Evolutionary conservation across 163 green algal genomes (phyloP).

Genomic region (Coccomyxa subellipsoidea): DNA sequence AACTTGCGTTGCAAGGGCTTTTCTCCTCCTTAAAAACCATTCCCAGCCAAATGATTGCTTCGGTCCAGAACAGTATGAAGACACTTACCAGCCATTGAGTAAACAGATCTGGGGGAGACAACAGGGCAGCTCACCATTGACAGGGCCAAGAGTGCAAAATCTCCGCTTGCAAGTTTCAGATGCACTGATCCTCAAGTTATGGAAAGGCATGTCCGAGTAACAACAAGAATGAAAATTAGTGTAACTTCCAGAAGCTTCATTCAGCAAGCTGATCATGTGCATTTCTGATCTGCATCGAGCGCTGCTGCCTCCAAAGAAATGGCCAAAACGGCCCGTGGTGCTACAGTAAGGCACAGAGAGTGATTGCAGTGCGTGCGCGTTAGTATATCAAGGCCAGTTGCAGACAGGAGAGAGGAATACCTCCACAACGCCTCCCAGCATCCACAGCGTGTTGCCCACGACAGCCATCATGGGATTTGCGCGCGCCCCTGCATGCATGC

Average conservation of each 20-base stretch:
- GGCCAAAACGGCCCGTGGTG: not conserved
- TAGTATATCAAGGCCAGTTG: no score
- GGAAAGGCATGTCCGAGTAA: no score
- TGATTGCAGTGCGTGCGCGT: no score
- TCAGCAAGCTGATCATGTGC: no score
- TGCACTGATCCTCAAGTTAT: no score
- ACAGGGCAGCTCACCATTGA: not conserved
- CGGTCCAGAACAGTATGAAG: not conserved
- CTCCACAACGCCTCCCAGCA: conserved; percentile 95
- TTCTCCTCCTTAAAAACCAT: no score
- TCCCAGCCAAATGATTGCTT: no score
- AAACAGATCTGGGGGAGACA: not conserved
- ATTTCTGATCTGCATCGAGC: not conserved
- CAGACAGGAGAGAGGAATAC: conserved; percentile 24
- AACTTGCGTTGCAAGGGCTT: no score
- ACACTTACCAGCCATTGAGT: not conserved
- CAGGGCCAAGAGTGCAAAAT: not conserved
- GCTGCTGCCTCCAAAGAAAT: not conserved
- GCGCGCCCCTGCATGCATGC: conserved; percentile 40
- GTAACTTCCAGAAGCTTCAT: no score
- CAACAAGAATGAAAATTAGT: no score
- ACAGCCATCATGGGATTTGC: conserved; percentile 59
- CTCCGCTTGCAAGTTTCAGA: not conserved
- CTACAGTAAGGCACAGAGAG: no score
- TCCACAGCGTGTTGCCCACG: conserved; percentile 79